Evolutionary conservation across 202 grass and related monocot species (phyloP).

Genomic region (Musa balbisiana): DNA sequence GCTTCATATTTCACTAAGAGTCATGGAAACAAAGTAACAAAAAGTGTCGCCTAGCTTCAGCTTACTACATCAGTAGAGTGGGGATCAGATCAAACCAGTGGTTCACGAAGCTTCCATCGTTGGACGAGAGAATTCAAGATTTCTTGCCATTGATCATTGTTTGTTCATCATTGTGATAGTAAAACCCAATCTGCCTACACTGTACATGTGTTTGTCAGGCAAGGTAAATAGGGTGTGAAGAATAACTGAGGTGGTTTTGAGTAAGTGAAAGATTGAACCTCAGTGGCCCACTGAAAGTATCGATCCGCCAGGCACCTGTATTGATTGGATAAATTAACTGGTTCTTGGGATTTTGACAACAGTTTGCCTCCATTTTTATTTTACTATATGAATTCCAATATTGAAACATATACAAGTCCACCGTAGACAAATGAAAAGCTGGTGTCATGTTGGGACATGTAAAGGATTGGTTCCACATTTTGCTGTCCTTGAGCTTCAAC

Average conservation of each 20-base stretch:
- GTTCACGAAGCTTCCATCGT: background rate
- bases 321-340: too few relatives aligned
- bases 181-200: background rate
- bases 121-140: background rate
- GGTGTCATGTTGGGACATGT: too few relatives aligned
- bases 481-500: too few relatives aligned
- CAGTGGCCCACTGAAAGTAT: too few relatives aligned
- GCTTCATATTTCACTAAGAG: background rate
- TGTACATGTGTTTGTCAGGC: background rate
- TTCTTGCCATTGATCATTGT: background rate
- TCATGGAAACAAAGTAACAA: background rate
- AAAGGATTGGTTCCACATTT: too few relatives aligned
- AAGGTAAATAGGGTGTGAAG: constrained; percentile 7
- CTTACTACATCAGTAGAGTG: background rate
- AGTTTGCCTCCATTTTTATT: too few relatives aligned
- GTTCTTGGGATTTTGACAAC: too few relatives aligned
- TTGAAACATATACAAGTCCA: too few relatives aligned
- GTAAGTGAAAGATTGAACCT: background rate
- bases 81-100: background rate
- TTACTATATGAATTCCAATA: too few relatives aligned
- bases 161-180: background rate
- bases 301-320: too few relatives aligned
- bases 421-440: too few relatives aligned
- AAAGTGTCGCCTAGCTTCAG: background rate
- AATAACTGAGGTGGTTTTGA: background rate